phyloP scores from a whole-genome alignment of 1,139 yeast species.

The Lodderomyces oxycetoniae region DNA sequence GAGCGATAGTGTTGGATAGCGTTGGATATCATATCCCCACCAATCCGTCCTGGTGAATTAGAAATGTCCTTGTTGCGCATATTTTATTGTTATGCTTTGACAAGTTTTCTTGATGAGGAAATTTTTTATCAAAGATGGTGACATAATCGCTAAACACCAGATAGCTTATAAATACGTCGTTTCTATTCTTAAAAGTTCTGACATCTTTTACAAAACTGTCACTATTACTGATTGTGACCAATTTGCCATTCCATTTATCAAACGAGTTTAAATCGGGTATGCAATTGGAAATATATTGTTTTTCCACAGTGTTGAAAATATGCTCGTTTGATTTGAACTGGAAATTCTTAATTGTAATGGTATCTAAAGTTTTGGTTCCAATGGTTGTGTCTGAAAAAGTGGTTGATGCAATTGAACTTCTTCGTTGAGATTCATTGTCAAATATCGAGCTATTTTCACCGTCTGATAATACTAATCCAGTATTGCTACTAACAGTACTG shows the following conservation, averaged over 20 bases:
- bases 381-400: conserved; percentile 6
- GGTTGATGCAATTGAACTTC: conserved; percentile 12
- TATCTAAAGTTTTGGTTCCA: background rate
- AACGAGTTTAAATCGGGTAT: conserved; percentile 37
- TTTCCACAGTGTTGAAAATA: conserved; percentile 27
- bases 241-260: conserved; percentile 36
- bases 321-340: conserved; percentile 24
- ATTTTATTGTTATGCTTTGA: conserved; percentile 1
- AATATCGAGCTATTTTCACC: conserved; percentile 2
- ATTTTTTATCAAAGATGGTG: conserved; percentile 13
- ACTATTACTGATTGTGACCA: conserved; percentile 31
- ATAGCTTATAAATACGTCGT: conserved; percentile 13
- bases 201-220: conserved; percentile 18
- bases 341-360: conserved; percentile 15
- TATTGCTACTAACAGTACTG: conserved; percentile 7
- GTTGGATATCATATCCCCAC: too few species aligned
- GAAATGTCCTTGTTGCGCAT: conserved; percentile 17
- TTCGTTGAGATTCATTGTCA: conserved; percentile 3
- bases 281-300: conserved; percentile 37
- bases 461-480: conserved; percentile 4
- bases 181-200: conserved; percentile 10
- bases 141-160: conserved; percentile 15
- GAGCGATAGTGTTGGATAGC: too few species aligned
- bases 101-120: background rate
- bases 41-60: conserved; percentile 33